Evolutionary conservation across 2,329 filamentous ascomycete species (phyloP).

Genomic region (Sclerotinia trifoliorum): DNA sequence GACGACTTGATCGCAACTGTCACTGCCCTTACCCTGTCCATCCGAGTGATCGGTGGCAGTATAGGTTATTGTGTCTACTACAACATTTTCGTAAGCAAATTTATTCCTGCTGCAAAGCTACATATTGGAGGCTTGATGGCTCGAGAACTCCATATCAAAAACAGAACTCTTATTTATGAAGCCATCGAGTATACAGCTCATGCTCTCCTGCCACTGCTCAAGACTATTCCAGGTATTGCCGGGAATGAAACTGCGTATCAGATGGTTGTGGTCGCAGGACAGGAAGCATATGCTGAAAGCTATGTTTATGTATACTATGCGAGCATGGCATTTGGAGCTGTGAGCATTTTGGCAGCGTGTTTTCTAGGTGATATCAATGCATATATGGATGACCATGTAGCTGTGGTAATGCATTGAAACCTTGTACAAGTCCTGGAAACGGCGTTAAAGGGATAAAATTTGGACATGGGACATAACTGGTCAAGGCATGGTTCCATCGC

Average conservation of each 20-base stretch:
- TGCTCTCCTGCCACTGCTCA: slow-evolving; percentile 43
- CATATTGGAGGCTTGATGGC: slow-evolving; percentile 36
- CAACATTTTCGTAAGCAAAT: slow-evolving; percentile 52
- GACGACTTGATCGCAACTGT: slow-evolving; percentile 69
- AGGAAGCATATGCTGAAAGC: slow-evolving; percentile 34
- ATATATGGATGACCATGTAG: slow-evolving; percentile 42
- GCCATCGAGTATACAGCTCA: slow-evolving; percentile 41
- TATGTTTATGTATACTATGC: slow-evolving; percentile 35
- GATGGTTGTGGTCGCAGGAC: slow-evolving; percentile 52
- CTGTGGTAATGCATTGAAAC: slow-evolving; percentile 20
- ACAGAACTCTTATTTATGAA: slow-evolving; percentile 46
- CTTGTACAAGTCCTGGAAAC: too few relatives aligned
- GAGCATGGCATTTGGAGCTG: slow-evolving; percentile 58
- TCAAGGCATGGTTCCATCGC: background rate
- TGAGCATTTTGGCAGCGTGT: slow-evolving; percentile 54
- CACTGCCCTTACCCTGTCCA: slow-evolving; percentile 64
- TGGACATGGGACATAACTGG: background rate
- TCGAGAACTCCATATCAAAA: slow-evolving; percentile 45
- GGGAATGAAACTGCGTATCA: slow-evolving; percentile 49
- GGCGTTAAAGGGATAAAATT: background rate
- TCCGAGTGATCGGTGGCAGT: slow-evolving; percentile 65
- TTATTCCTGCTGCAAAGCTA: slow-evolving; percentile 30
- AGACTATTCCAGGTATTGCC: slow-evolving; percentile 42
- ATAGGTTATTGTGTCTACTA: slow-evolving; percentile 61
- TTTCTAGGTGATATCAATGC: slow-evolving; percentile 58